phyloP scores from a whole-genome alignment of 2,329 filamentous ascomycete species.

The Sclerotinia trifoliorum region DNA sequence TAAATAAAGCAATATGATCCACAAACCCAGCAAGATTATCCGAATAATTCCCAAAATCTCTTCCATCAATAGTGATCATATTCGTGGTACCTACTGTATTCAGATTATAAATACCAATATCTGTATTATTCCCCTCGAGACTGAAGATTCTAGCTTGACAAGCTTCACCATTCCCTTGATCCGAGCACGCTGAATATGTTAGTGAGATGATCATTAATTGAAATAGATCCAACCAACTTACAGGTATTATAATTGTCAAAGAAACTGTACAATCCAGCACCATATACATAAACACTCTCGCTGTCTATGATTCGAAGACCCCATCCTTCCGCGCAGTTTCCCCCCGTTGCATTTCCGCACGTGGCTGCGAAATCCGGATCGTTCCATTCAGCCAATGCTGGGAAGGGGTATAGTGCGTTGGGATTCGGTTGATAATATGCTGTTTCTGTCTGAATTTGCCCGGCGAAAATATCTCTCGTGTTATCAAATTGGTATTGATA shows the following conservation, averaged over 20 bases:
- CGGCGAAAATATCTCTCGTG: conserved; percentile 33
- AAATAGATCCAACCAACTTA: not conserved
- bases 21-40: conserved; percentile 28
- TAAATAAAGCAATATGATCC: conserved; percentile 18
- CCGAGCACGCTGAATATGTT: conserved; percentile 8
- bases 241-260: conserved; percentile 21
- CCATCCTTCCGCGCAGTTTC: conserved; percentile 20
- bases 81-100: conserved; percentile 30
- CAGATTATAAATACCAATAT: conserved; percentile 31
- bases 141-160: conserved; percentile 32
- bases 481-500: conserved; percentile 54
- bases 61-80: conserved; percentile 31
- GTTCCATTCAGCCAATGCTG: conserved; percentile 13
- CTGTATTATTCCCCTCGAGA: conserved; percentile 24
- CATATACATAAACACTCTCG: conserved; percentile 8
- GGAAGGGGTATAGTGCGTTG: conserved; percentile 1
- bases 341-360: not conserved
- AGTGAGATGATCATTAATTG: not conserved
- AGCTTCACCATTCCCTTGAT: not conserved
- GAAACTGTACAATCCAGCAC: conserved; percentile 22
- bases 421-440: conserved; percentile 23
- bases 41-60: conserved; percentile 21
- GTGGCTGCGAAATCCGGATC: conserved; percentile 14
- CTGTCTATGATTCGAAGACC: conserved; percentile 19
- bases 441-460: conserved; percentile 36